Base-by-base conservation (phyloP, 495 filamentous ascomycete species). In the Penicillium cosmopolitanum region DNA sequence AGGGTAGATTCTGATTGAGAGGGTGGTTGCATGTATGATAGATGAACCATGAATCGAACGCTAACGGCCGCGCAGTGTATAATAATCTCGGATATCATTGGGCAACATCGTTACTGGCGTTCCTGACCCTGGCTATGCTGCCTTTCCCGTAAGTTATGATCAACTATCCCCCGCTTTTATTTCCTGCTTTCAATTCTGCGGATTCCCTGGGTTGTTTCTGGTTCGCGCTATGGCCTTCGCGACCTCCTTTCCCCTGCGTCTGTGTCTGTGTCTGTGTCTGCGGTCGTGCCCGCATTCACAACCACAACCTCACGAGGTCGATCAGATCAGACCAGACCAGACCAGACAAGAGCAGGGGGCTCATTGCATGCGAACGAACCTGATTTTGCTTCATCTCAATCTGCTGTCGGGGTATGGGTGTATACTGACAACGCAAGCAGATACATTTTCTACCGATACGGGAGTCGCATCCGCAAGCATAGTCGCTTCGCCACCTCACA, bases 71-170 rank as follows among this genome's bases (percentile, higher is more conserved):
- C 61, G 54, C 66, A 82, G 79, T 92, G 82, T 93, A 91, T 62
- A 71, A 86, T 34, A 80, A 74, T 16, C 76, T 92, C 11, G 87
- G 86, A 12, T 87, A 81, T 58, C 87, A 91, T 62, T 92, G 89
- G 89, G 89, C 87, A 11, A 86, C 86, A 2, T 84, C 82, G 4
- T 71, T 91, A 38, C 69, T 92, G 21, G 89, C 80, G 5, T 89
- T 91, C 64, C 66, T 92, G n/a, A 88, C 87, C 4, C 69, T 92
- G 33, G 75, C 73, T 50, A 86, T 92, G 83, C 71, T 84, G 63
- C 89, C 89, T 19, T 88, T 90, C 50, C 87, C 88, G 61, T 89
- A 71, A 76, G 81, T 80, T 9, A 13, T 55, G 54, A 44, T 51
- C 36, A 1, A 33, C 19, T 53, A 25, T 46, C n/a, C 28, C 35